phyloP scores from a whole-genome alignment of 208 protist genomes.

The Leishmania gerbilli region DNA sequence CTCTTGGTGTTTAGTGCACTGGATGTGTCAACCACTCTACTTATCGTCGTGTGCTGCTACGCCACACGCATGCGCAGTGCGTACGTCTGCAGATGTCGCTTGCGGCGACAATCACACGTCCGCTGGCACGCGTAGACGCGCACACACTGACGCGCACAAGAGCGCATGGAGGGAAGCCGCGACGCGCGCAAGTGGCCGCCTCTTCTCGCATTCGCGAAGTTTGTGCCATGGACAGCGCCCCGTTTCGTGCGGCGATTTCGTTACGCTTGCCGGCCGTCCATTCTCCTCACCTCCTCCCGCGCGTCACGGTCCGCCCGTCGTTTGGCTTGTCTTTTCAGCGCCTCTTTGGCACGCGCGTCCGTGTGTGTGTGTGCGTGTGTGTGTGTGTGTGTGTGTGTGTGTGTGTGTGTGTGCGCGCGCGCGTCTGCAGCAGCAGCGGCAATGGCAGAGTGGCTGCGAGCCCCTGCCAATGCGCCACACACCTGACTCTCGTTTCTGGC shows the following conservation, averaged over 20 bases:
- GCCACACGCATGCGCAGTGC: not conserved
- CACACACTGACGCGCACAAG: not conserved
- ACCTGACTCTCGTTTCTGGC: too few species aligned
- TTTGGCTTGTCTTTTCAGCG: not conserved
- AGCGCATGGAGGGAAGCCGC: not conserved
- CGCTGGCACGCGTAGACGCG: not conserved
- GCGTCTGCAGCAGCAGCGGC: too few species aligned
- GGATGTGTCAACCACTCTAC: not conserved
- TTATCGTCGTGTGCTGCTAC: not conserved
- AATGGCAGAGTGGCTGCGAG: too few species aligned
- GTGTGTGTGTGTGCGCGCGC: not conserved
- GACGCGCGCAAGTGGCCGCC: not conserved
- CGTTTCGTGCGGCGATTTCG: not conserved
- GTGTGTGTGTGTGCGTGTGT: not conserved
- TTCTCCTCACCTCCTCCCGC: not conserved
- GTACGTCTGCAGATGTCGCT: not conserved
- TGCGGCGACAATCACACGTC: not conserved
- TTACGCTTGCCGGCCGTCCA: too few species aligned
- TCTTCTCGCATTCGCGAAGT: not conserved
- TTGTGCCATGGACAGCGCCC: not conserved
- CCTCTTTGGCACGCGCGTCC: slow-evolving; percentile 2
- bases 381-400: not conserved
- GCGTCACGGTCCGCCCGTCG: too few species aligned
- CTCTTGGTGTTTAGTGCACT: not conserved
- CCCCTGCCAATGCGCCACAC: too few species aligned